Evolutionary conservation across 768 basidiomycete genomes (phyloP), one percentile per base, ranked within the genome.

Genomic region (Lactifluus hygrophoroides): DNA sequence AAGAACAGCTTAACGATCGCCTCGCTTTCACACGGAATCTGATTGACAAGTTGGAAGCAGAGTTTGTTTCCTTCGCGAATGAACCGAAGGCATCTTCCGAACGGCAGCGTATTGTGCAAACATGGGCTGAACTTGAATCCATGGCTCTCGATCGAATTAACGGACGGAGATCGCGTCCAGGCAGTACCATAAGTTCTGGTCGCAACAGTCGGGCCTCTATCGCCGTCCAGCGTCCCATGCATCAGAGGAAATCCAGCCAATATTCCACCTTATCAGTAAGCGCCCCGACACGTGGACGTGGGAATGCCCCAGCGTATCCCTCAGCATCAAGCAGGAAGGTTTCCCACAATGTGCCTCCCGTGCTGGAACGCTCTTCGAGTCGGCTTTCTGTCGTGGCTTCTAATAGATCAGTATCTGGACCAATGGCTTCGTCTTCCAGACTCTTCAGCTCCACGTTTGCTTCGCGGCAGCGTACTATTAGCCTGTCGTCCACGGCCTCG

Each of bases 381-480:
- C 78, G 80, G 59, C 55, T 83, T 62, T 87, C 86, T 2, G 74
- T 71, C 35, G 70, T 75, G 27, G 80, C 83, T 2, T 73, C 77
- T 4, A 74, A 68, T 53, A 80, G 90, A 53, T 86, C 88, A 16
- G 80, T 84, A 17, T 90, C 90, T 21, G 88, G 88, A 27, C 83
- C 87, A 10, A 70, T 68, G 40, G 64, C 75, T n/a, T 72, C 78
- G 19, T 67, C 74, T 21, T 65, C 71, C 14, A 69, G 73, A 19
- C 51, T 88, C 19, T 77, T 79, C 60, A 74, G 75, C 30, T 78
- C 90, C 4, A 93, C 90, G 8, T 89, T 84, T 69, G 79, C 90
- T 32, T 92, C 90, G n/a, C 81, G 90, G 30, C 90, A 92, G 66
- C 80, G 90, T 21, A 90, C 89, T 21, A 72, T 77, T 32, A 92